Percentiles rank a stretch among this genome's conserved stretches.
phyloP scores from a whole-genome alignment of 1,284 basidiomycete genomes.

The Microbotryum saponariae region DNA sequence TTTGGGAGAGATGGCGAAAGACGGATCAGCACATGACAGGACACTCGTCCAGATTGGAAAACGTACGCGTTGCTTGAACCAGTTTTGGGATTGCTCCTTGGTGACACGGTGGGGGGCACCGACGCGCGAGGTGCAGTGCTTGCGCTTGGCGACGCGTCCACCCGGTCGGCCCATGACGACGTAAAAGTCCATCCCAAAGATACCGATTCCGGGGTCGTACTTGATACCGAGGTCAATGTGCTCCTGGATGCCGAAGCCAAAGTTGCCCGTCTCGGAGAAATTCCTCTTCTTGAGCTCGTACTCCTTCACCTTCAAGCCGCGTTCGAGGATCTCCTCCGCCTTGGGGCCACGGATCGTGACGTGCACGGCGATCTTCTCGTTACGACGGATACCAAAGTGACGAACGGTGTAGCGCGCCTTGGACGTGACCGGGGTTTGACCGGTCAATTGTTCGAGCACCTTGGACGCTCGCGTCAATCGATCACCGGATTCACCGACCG shows the following conservation, averaged over 20 bases:
- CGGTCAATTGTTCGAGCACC: conserved; percentile 98
- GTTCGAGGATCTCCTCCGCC: conserved; percentile 98
- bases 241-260: conserved; percentile 92
- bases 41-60: neutral
- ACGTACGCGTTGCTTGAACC: conserved; percentile 84
- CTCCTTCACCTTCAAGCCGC: conserved; percentile 99
- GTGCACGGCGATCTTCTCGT: conserved; percentile 99
- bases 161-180: conserved; percentile 97
- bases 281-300: conserved; percentile 86
- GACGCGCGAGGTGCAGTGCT: conserved; percentile 77
- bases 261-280: conserved; percentile 98
- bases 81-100: conserved; percentile 63
- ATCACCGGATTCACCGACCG: conserved; percentile 99
- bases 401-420: conserved; percentile 99
- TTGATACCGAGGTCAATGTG: conserved; percentile 98
- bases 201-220: conserved; percentile 90
- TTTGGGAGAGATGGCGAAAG: neutral
- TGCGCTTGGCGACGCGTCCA: conserved; percentile 82
- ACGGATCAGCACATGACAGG: conserved; percentile 14
- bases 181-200: conserved; percentile 47
- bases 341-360: conserved; percentile 99
- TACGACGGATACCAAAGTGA: conserved; percentile 97
- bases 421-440: conserved; percentile 97
- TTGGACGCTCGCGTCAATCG: conserved; percentile 97
- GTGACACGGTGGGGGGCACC: conserved; percentile 68